Percentiles rank a stretch among this genome's conserved stretches.
phyloP scores from a whole-genome alignment of 1,284 basidiomycete species.

The Apiotrichum montevideense region DNA sequence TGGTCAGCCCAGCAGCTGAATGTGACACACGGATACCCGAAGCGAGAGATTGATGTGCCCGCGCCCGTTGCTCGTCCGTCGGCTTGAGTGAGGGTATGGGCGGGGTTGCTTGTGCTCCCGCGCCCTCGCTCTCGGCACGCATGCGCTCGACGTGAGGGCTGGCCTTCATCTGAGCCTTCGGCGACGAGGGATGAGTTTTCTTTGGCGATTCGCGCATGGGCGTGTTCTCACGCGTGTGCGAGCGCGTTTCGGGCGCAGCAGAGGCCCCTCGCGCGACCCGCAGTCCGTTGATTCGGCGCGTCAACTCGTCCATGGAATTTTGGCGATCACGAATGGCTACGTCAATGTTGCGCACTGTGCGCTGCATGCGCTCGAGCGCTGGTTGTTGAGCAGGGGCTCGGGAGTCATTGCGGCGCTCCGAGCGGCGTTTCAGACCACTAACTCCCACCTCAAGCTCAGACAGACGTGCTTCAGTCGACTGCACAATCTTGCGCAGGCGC shows the following conservation, averaged over 20 bases:
- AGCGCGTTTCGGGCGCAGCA: background rate
- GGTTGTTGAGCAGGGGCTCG: conserved; percentile 4
- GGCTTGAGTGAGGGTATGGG: conserved; percentile 7
- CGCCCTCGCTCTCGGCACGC: conserved; percentile 1
- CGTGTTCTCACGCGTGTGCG: conserved; percentile 6
- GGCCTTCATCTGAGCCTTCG: background rate
- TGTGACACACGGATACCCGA: background rate
- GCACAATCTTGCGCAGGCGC: conserved; percentile 45
- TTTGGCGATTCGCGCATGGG: conserved; percentile 1
- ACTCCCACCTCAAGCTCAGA: conserved; percentile 41
- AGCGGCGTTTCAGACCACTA: conserved; percentile 33
- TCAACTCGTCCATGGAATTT: conserved; percentile 48
- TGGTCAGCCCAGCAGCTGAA: background rate
- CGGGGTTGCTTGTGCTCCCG: background rate
- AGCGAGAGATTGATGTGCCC: background rate
- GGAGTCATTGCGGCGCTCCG: conserved; percentile 13
- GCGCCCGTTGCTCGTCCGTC: conserved; percentile 7
- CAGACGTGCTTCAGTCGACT: conserved; percentile 45
- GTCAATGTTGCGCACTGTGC: conserved; percentile 50
- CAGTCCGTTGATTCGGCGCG: conserved; percentile 42
- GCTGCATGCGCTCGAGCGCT: conserved; percentile 49
- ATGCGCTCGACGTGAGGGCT: conserved; percentile 2
- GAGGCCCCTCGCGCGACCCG: conserved; percentile 14
- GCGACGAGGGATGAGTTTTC: background rate
- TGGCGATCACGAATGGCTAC: conserved; percentile 44